Base-by-base conservation (phyloP, 495 filamentous ascomycete species). In the Neurospora sp. region DNA sequence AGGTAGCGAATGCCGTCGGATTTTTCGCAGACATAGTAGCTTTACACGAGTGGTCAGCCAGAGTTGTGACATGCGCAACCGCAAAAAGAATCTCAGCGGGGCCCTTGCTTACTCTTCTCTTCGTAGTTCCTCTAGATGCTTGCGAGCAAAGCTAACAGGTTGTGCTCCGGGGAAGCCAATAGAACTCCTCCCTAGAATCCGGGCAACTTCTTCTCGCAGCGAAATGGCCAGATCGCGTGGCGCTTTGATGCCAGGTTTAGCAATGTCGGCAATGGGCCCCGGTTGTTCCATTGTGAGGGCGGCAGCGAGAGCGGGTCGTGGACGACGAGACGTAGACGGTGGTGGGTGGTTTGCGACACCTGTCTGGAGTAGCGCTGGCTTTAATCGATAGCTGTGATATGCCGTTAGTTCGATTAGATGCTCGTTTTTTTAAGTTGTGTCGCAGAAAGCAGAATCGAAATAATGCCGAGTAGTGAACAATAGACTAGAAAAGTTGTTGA, bases 21-120 rank as follows among this genome's bases (percentile, higher is more conserved):
- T 82, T 99, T 99, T 82, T 99, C 96, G 85, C 96, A 98, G 75
- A 99, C 92, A 78, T 93, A 98, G 83, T 98, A 99, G 80, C 89
- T 91, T 72, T 37, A 65, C 1, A 16, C 5, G 10, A 41, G 68
- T 38, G 70, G 35, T 53, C 14, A 71, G 53, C 37, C 61, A 27
- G 31, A 35, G 20, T 4, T 18, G 20, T 18, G 27, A 65, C 27
- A 9, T 31, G 12, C 27, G 27, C 53, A 18, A 18, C 27, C 14
- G 14, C 11, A 53, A 38, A n/a, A 68, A 69, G 6, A 82, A 53
- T 53, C 9, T 53, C 53, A 59, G 11, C 20, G 10, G 48, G 20
- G 48, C 2, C 10, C 5, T 18, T 18, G 27, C 87, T 76, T 75
- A 91, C 89, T 98, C 96, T 70, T 90, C 84, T 46, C 85, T 86